These are phyloP conservation scores for Amanita thiersii DNA, from an alignment of 768 basidiomycete species.

Conservation along the genomic window DNA sequence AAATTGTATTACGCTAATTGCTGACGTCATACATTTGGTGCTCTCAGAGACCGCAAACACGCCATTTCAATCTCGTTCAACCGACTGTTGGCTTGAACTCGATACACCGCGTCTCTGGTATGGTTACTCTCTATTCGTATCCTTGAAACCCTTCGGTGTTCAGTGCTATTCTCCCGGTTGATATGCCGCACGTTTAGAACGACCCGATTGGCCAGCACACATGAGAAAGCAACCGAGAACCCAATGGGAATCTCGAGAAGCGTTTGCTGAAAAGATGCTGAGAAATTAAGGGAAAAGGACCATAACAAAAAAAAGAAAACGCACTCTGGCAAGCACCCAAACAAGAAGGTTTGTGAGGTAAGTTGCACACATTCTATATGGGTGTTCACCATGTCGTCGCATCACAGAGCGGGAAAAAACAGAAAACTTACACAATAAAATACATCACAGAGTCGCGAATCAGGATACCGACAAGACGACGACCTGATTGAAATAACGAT, in stretches of 20 bases:
- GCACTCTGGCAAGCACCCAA: conserved; percentile 27
- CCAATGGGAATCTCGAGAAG: conserved; percentile 48
- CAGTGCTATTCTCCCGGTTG: too few relatives aligned
- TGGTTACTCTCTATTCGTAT: too few relatives aligned
- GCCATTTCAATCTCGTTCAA: not conserved
- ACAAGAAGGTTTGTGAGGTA: conserved; percentile 43
- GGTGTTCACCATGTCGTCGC: conserved; percentile 1
- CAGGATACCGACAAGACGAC: conserved; percentile 38
- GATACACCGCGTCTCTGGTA: too few relatives aligned
- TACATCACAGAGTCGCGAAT: conserved; percentile 50
- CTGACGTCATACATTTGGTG: too few relatives aligned
- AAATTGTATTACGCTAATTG: too few relatives aligned
- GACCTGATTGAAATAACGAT: conserved; percentile 32
- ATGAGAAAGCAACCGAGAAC: conserved; percentile 51
- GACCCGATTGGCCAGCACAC: conserved; percentile 48
- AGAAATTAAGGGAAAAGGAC: not conserved
- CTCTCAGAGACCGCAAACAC: not conserved
- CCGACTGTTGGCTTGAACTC: not conserved
- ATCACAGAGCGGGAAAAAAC: not conserved
- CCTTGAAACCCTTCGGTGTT: too few relatives aligned
- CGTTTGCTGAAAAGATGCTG: conserved; percentile 18
- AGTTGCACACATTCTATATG: conserved; percentile 42
- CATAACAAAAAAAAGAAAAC: conserved; percentile 11
- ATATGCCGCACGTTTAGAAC: conserved; percentile 45
- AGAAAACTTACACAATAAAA: conserved; percentile 42